These are phyloP conservation scores for Trichoderma semiorbis DNA, from an alignment of 2,329 filamentous ascomycete genomes.

Conservation along the genomic window DNA sequence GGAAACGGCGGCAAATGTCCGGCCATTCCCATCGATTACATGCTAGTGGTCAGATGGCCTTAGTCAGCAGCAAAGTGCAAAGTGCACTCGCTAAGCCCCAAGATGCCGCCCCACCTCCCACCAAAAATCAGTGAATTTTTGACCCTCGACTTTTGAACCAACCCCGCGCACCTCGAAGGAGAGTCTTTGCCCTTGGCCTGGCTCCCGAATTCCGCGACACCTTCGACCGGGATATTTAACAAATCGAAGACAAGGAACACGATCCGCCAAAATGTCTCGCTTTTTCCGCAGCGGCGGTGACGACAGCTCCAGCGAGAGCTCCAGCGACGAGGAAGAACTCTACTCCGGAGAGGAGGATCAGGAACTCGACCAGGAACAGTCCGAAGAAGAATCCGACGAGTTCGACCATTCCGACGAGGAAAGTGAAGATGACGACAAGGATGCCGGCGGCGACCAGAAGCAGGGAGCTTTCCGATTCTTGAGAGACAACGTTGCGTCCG, in stretches of 20 bases:
- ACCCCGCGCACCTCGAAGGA: constrained; percentile 35
- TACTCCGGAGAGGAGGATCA: constrained; percentile 57
- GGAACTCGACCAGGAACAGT: constrained; percentile 33
- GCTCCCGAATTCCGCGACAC: constrained; percentile 20
- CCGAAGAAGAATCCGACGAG: constrained; percentile 42
- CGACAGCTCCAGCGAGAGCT: constrained; percentile 93
- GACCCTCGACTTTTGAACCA: constrained; percentile 31
- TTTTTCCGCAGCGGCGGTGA: constrained; percentile 90
- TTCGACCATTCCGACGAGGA: constrained; percentile 47
- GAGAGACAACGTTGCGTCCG: constrained; percentile 65
- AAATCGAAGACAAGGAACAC: constrained; percentile 11
- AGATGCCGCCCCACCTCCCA: constrained; percentile 40
- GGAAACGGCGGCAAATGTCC: not conserved
- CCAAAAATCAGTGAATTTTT: constrained; percentile 43
- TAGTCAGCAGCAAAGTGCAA: not conserved
- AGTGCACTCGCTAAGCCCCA: constrained; percentile 37
- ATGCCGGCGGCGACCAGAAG: constrained; percentile 59
- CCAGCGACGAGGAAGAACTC: constrained; percentile 86
- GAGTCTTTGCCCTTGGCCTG: constrained; percentile 14
- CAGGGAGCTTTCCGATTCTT: constrained; percentile 81
- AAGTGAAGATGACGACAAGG: constrained; percentile 55
- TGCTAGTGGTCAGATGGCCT: not conserved
- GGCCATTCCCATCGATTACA: not conserved
- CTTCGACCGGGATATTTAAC: not conserved
- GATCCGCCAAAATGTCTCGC: constrained; percentile 72